Evolutionary conservation across 352 stramenopile genomes (phyloP), one percentile per base, ranked within the genome.

Genomic region (Saprolegnia diclina): DNA sequence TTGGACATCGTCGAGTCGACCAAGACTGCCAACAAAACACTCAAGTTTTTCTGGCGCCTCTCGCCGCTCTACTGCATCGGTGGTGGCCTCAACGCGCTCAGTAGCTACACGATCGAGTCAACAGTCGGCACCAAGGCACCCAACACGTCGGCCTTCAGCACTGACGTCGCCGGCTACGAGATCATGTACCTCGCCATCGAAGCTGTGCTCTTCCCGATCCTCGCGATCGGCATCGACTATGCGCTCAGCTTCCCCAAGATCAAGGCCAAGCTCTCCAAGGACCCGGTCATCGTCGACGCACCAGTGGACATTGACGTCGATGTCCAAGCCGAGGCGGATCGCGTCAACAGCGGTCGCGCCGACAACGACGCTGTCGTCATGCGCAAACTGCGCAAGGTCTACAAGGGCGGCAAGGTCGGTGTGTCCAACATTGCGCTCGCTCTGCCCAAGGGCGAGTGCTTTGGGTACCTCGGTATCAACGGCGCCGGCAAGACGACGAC

Each of bases 401-500:
- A 96, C 75, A 80, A 79, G 44, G 87, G 81, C 21, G 73, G 82
- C 46, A 97, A 96, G 71, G 79, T 88, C 40, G 90, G 84, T 0
- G 81, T 94, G 19, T 67, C 76, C 29, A 74, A 87, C 35, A 55
- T 97, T n/a, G 90, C 80, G 2, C 93, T 96, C 37, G 85, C 77
- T 24, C 71, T 97, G n/a, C 74, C 73, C 42, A 75, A 77, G 1
- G 92, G 95, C 26, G 89, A 98, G 63, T 97, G 92, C 64, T 98
- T 98, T 74, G 95, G 95, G 1, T 94, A 97, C 65, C 79, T 98
- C 4, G 95, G 95, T 2, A 95, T 98, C 62, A 98, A 98, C 64
- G 93, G 94, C 35, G 95, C 85, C 7, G 95, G 95, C 40, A 98
- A 99, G 74, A 97, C 91, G 9, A 97, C 95, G 26, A 97, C 94